phyloP scores from a whole-genome alignment of 2,329 filamentous ascomycete species.

The Orbilia oligospora region DNA sequence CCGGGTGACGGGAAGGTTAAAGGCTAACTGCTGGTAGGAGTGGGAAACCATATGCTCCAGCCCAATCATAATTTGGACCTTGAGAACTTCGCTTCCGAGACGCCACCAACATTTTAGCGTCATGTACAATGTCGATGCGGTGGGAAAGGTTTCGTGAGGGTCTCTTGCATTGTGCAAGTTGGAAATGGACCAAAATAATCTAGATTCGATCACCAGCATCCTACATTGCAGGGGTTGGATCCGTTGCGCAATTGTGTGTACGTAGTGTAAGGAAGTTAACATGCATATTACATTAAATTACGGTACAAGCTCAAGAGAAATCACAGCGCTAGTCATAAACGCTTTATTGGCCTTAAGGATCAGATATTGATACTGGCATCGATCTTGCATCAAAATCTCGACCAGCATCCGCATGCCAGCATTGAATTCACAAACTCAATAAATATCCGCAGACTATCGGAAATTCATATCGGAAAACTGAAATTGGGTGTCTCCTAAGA shows the following conservation, averaged over 20 bases:
- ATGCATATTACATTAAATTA: slow-evolving; percentile 38
- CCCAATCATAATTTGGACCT: slow-evolving; percentile 37
- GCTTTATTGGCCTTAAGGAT: slow-evolving; percentile 1
- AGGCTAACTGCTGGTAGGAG: slow-evolving; percentile 29
- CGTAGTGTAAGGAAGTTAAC: not conserved
- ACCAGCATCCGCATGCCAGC: not conserved
- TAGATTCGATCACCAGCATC: slow-evolving; percentile 39
- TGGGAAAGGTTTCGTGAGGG: slow-evolving; percentile 50
- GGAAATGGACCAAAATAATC: slow-evolving; percentile 38
- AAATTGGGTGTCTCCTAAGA: slow-evolving; percentile 9
- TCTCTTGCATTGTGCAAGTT: slow-evolving; percentile 40
- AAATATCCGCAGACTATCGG: slow-evolving; percentile 15
- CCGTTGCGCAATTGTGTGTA: slow-evolving; percentile 45
- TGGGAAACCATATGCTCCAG: slow-evolving; percentile 23
- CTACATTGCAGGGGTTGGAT: slow-evolving; percentile 29
- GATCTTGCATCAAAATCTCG: not conserved
- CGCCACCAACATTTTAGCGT: slow-evolving; percentile 60
- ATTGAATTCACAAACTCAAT: not conserved
- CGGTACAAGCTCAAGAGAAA: slow-evolving; percentile 8
- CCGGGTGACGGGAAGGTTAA: slow-evolving; percentile 48
- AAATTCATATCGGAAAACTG: not conserved
- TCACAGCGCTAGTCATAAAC: slow-evolving; percentile 25
- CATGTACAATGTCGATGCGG: slow-evolving; percentile 41
- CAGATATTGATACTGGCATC: slow-evolving; percentile 10
- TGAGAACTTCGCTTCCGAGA: slow-evolving; percentile 54